These are phyloP conservation scores for Colletotrichum tabaci DNA, from an alignment of 2,329 filamentous ascomycete genomes.

Conservation along the genomic window DNA sequence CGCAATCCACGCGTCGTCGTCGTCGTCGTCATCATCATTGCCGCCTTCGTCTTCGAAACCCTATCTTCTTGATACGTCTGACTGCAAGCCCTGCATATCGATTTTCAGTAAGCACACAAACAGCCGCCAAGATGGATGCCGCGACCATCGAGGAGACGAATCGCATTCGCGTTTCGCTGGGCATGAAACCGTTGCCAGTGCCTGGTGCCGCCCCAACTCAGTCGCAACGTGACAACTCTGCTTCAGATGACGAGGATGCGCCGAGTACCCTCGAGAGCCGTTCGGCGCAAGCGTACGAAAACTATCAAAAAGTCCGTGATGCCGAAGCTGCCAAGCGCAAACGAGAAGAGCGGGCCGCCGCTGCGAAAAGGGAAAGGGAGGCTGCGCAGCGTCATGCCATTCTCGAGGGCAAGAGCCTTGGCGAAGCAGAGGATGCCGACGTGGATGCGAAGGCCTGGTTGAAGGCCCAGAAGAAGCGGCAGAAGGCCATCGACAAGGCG, in stretches of 20 bases:
- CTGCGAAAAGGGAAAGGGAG: constrained; percentile 90
- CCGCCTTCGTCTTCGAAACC: not conserved
- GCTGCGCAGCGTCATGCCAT: constrained; percentile 81
- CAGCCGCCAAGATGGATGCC: constrained; percentile 67
- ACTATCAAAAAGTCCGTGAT: constrained; percentile 76
- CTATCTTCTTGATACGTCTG: not conserved
- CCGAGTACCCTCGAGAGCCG: constrained; percentile 89
- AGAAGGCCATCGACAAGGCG: constrained; percentile 89
- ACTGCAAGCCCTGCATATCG: no score
- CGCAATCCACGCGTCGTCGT: not conserved
- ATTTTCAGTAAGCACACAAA: not conserved
- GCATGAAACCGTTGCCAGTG: constrained; percentile 90
- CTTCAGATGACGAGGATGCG: constrained; percentile 76
- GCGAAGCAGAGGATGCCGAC: constrained; percentile 78
- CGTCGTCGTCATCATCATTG: no score
- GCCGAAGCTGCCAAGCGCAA: constrained; percentile 83
- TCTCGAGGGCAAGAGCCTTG: constrained; percentile 87
- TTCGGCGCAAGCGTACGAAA: constrained; percentile 80
- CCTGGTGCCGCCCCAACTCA: constrained; percentile 72
- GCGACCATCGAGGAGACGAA: constrained; percentile 94
- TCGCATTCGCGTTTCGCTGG: constrained; percentile 89
- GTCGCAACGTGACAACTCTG: constrained; percentile 55
- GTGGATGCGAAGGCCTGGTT: constrained; percentile 90
- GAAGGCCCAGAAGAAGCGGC: constrained; percentile 89
- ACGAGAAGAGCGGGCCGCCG: constrained; percentile 85